Evolutionary conservation across 1,139 yeast species (phyloP).

Genomic region (Geotrichum phurueaensis): DNA sequence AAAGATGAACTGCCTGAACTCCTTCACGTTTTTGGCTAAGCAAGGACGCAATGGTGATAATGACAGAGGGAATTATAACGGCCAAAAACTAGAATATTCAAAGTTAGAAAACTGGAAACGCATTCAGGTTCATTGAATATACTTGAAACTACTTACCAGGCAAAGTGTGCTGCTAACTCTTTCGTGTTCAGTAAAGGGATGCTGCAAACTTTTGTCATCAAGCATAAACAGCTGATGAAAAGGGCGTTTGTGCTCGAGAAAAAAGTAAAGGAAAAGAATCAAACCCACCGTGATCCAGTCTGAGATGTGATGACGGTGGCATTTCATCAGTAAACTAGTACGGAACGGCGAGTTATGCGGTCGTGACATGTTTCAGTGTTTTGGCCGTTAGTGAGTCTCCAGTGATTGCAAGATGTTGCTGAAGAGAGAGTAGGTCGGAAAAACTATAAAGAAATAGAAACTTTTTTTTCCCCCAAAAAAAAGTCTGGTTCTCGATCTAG

Average conservation of each 20-base stretch:
- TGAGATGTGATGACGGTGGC: constrained; percentile 11
- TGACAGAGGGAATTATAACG: constrained; percentile 30
- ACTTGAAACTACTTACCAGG: constrained; percentile 5
- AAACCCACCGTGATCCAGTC: constrained; percentile 13
- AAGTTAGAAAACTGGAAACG: not conserved
- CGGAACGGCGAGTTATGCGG: not conserved
- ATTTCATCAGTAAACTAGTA: not conserved
- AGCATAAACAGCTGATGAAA: constrained; percentile 32
- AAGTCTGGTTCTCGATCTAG: no score
- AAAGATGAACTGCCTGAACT: constrained; percentile 27
- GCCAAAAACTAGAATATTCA: constrained; percentile 23
- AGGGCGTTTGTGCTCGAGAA: constrained; percentile 27
- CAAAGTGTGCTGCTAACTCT: constrained; percentile 40
- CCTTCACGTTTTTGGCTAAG: constrained; percentile 20
- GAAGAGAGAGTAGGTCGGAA: no score
- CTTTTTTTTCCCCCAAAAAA: no score
- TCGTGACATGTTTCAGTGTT: not conserved
- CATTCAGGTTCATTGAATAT: not conserved
- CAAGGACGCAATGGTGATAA: constrained; percentile 30
- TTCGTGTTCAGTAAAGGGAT: constrained; percentile 49
- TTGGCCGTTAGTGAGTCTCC: no score
- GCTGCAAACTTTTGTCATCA: constrained; percentile 40
- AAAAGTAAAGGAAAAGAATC: not conserved
- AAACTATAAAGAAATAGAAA: no score
- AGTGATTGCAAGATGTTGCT: no score